Evolutionary conservation across 2,329 filamentous ascomycete species (phyloP).

Genomic region (Phaeophleospora eucalypticola): DNA sequence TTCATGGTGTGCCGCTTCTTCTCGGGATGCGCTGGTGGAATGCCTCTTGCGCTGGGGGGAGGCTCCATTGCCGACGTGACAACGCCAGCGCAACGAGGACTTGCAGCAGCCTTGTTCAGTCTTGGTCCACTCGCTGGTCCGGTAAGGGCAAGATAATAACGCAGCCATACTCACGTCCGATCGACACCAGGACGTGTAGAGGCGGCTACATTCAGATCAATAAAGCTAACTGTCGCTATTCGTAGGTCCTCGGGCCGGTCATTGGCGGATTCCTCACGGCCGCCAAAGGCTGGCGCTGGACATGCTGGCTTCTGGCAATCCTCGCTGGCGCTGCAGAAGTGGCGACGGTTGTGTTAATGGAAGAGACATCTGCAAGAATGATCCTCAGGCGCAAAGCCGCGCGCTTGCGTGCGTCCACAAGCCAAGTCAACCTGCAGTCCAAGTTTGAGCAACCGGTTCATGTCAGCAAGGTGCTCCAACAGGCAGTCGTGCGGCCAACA

Average conservation of each 20-base stretch:
- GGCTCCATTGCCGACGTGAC: neutral
- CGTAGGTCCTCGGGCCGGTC: neutral
- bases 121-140: neutral
- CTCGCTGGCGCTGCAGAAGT: slow-evolving; percentile 55
- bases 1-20: neutral
- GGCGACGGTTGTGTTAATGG: slow-evolving; percentile 62
- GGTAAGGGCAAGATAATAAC: too few relatives aligned
- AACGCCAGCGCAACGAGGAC: neutral
- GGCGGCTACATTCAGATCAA: too few relatives aligned
- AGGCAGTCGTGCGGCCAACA: slow-evolving; percentile 23
- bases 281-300: neutral
- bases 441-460: slow-evolving; percentile 9
- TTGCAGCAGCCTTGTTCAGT: neutral
- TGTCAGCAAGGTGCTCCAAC: slow-evolving; percentile 9
- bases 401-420: slow-evolving; percentile 43
- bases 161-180: too few relatives aligned
- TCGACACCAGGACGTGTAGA: too few relatives aligned
- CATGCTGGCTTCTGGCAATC: neutral
- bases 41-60: neutral
- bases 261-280: neutral
- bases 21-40: neutral
- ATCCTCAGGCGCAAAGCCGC: slow-evolving; percentile 54
- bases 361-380: slow-evolving; percentile 62
- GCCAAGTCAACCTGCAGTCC: slow-evolving; percentile 21
- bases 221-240: too few relatives aligned